Base-by-base conservation (phyloP, 2,329 filamentous ascomycete genomes). In the Epicoccum nigrum region DNA sequence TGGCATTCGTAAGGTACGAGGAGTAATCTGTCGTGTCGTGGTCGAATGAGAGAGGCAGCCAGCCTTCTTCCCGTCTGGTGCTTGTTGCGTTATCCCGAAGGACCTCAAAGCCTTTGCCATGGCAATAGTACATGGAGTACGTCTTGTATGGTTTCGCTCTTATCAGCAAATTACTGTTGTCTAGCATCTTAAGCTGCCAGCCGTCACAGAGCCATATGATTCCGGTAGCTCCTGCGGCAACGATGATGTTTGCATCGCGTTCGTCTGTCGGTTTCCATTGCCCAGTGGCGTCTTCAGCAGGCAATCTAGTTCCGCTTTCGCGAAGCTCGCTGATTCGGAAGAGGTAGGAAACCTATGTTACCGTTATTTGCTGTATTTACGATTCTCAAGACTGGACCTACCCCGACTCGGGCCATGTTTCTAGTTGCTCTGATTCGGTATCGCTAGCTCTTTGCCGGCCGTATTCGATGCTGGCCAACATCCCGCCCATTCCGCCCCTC, bases 281-380 rank as follows among this genome's bases (percentile, higher is more conserved):
- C 7, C 23, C 23, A 20, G 27, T 27, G n/a, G 4, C 7, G 11
- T 39, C 37, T 17, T 27, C n/a, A 28, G n/a, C 9, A 13, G 23
- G 21, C 3, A 9, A 2, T 2, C 27, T 7, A 9, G 7, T 9
- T 4, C 8, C 8, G 34, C 20, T 23, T 16, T 69, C 58, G 21
- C 32, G 20, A 7, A 70, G 58, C 45, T 71, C 69, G 35, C 68
- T 56, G 41, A 71, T 63, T 12, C 33, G 49, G 41, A 70, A 70
- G 11, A 66, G 13, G 20, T 6, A 46, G 30, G 31, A 62, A 57
- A 55, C 31, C 45, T 48, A 13, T 3, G 28, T 8, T 7, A 27
- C 8, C 5, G 7, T 8, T 27, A 12, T 4, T 4, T 12, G 11
- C 13, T 11, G 27, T 12, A n/a, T 30, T 7, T 30, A 11, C 11